Percentiles rank a stretch among this genome's conserved stretches.
phyloP scores from a whole-genome alignment of 495 filamentous ascomycete genomes.

The Lophium mytilinum region DNA sequence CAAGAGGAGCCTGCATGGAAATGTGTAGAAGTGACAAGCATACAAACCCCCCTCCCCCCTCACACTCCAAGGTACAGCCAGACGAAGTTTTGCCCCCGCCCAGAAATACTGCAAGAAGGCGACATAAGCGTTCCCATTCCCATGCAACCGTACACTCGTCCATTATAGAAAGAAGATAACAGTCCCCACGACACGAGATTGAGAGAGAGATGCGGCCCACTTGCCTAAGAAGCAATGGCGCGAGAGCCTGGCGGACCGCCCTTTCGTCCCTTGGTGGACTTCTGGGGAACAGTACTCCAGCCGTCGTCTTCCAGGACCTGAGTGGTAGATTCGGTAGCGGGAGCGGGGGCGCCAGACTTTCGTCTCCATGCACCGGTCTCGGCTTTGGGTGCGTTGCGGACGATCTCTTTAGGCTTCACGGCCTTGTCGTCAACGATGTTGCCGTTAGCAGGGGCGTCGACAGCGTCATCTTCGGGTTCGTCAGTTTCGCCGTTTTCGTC shows the following conservation, averaged over 20 bases:
- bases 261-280: slow-evolving; percentile 7
- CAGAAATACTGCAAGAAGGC: no score
- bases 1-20: no score
- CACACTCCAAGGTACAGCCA: no score
- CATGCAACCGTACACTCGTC: no score
- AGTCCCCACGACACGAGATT: no score
- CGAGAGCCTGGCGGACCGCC: slow-evolving; percentile 9
- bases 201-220: no score
- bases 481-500: slow-evolving; percentile 24
- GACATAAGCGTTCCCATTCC: no score
- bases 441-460: slow-evolving; percentile 31
- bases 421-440: slow-evolving; percentile 32
- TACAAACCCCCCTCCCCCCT: no score
- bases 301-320: slow-evolving; percentile 21
- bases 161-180: no score
- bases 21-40: no score
- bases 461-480: slow-evolving; percentile 17
- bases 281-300: slow-evolving; percentile 25
- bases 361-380: slow-evolving; percentile 22
- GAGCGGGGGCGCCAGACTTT: slow-evolving; percentile 17
- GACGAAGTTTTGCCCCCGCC: no score
- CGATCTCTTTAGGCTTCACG: slow-evolving; percentile 35
- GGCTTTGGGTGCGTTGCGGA: slow-evolving; percentile 13
- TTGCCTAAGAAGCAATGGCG: slow-evolving; percentile 19
- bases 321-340: slow-evolving; percentile 10